Conservation (phyloP, 148 eudicot species). For the Mesembryanthemum crystallinum region DNA sequence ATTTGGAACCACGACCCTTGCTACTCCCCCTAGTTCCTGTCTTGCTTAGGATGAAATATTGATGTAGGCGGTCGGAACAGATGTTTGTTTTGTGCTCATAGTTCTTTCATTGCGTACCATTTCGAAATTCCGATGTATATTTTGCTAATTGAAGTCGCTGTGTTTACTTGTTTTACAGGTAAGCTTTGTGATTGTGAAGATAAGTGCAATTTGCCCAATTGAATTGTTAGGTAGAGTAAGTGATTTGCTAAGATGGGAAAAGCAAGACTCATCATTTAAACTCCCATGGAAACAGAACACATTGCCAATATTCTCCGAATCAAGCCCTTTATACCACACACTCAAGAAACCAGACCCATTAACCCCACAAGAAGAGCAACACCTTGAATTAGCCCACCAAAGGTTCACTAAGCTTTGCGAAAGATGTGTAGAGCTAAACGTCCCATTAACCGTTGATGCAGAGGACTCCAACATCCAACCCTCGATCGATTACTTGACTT, state of each 20-base stretch:
- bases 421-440: slow-evolving; percentile 36
- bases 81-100: too few relatives aligned
- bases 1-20: too few relatives aligned
- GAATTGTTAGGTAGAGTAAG: slow-evolving; percentile 46
- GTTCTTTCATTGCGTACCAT: too few relatives aligned
- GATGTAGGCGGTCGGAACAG: too few relatives aligned
- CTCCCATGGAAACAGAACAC: slow-evolving; percentile 69
- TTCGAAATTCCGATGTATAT: too few relatives aligned
- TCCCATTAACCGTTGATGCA: slow-evolving; percentile 58
- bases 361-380: slow-evolving; percentile 47
- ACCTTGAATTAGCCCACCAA: slow-evolving; percentile 43
- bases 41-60: too few relatives aligned
- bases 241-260: slow-evolving; percentile 58
- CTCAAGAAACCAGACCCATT: slow-evolving; percentile 47
- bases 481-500: slow-evolving; percentile 60
- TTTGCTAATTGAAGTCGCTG: too few relatives aligned
- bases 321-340: slow-evolving; percentile 38
- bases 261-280: slow-evolving; percentile 37
- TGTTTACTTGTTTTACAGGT: slow-evolving; percentile 34
- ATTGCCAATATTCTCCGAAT: slow-evolving; percentile 48
- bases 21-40: too few relatives aligned
- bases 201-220: slow-evolving; percentile 55
- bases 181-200: slow-evolving; percentile 59
- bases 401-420: slow-evolving; percentile 42
- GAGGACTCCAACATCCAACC: slow-evolving; percentile 65